These are phyloP conservation scores for Jackrogersella minutella DNA, from an alignment of 495 filamentous ascomycete species.

Conservation along the genomic window DNA sequence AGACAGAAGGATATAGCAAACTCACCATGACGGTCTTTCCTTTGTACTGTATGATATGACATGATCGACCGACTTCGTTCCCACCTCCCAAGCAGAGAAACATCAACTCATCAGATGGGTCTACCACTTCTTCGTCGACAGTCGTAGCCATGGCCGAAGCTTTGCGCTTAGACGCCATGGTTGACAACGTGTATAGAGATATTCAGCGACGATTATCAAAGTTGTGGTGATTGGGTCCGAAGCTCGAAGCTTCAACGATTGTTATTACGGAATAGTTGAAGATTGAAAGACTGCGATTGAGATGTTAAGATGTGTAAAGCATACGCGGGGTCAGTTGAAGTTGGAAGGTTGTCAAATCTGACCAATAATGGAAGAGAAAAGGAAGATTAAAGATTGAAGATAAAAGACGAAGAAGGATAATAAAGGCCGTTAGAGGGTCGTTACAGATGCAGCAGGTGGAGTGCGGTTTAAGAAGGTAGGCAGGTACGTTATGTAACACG, in stretches of 20 bases:
- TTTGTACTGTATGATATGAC: conserved; percentile 98
- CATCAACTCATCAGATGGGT: conserved; percentile 85
- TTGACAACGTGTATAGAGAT: conserved; percentile 3
- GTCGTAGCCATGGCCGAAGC: conserved; percentile 69
- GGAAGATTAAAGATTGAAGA: not conserved
- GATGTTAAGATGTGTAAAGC: not conserved
- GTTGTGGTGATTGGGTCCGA: not conserved
- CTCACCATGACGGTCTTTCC: conserved; percentile 98
- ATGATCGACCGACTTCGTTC: conserved; percentile 96
- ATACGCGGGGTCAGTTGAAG: not conserved
- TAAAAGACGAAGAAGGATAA: not conserved
- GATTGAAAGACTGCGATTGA: not conserved
- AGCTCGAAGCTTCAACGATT: not conserved
- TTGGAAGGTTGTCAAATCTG: not conserved
- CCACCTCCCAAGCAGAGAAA: conserved; percentile 94
- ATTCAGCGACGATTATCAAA: not conserved
- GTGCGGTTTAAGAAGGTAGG: too few relatives aligned
- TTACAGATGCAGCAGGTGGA: too few relatives aligned
- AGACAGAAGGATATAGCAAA: conserved; percentile 34
- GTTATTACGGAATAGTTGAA: not conserved
- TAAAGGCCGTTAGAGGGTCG: too few relatives aligned
- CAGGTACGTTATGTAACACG: conserved; percentile 3
- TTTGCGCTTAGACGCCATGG: conserved; percentile 81
- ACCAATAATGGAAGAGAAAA: too few relatives aligned
- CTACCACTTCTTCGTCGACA: conserved; percentile 71